Conservation (phyloP, 2,329 filamentous ascomycete genomes). For the Phialophora tarda region DNA sequence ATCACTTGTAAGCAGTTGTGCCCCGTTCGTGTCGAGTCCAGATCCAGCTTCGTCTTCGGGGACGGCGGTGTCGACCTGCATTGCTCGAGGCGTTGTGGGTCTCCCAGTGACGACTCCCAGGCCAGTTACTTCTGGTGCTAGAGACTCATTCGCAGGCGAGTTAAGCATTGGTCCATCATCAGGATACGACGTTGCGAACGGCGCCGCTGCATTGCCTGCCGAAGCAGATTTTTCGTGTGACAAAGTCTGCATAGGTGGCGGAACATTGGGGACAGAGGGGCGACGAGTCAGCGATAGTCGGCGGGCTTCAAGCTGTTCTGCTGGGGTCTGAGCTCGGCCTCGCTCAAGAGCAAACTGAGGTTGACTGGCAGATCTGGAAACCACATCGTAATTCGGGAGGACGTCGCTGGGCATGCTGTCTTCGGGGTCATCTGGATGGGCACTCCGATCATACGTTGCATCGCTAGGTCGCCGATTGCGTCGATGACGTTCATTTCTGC, state of each 20-base stretch:
- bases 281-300: constrained; percentile 81
- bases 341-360: constrained; percentile 61
- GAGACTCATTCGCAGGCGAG: constrained; percentile 46
- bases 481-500: constrained; percentile 25
- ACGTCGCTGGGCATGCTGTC: constrained; percentile 9
- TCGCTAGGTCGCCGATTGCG: constrained; percentile 32
- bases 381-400: constrained; percentile 11
- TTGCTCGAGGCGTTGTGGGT: constrained; percentile 89
- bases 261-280: constrained; percentile 78
- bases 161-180: constrained; percentile 53
- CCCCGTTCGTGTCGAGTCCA: constrained; percentile 61
- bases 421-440: constrained; percentile 29
- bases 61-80: constrained; percentile 66
- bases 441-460: constrained; percentile 24
- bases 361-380: constrained; percentile 28
- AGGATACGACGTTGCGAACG: constrained; percentile 48
- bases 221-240: constrained; percentile 49
- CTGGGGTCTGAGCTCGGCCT: constrained; percentile 74
- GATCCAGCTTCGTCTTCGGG: constrained; percentile 60
- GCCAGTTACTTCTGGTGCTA: constrained; percentile 57
- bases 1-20: constrained; percentile 46
- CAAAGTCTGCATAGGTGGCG: constrained; percentile 67
- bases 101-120: constrained; percentile 48
- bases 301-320: constrained; percentile 85
- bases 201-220: constrained; percentile 34